Conservation (phyloP, 1,284 basidiomycete genomes). For the Trametes polyzona region DNA sequence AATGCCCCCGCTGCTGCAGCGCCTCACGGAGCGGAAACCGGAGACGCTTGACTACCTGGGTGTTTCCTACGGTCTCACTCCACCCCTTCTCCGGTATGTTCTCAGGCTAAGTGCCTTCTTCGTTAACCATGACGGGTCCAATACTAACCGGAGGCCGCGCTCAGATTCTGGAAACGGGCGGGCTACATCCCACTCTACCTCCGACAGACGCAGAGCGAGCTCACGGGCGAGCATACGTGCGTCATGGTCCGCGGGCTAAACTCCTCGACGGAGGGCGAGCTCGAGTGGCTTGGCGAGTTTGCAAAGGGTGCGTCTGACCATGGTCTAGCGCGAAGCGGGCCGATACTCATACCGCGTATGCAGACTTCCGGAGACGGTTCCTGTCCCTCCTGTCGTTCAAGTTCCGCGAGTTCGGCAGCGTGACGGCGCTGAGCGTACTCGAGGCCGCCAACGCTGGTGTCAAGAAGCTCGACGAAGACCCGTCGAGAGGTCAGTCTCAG, state of each 20-base stretch:
- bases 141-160: neutral
- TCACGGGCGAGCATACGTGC: conserved; percentile 97
- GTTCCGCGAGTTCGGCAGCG: conserved; percentile 91
- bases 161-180: conserved; percentile 93
- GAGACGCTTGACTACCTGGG: conserved; percentile 95
- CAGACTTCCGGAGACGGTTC: conserved; percentile 94
- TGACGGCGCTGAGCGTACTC: conserved; percentile 86
- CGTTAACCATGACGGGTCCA: neutral
- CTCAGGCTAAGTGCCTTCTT: neutral
- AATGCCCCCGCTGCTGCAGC: conserved; percentile 94
- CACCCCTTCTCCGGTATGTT: conserved; percentile 75
- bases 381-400: conserved; percentile 89
- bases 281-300: conserved; percentile 90
- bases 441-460: conserved; percentile 80
- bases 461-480: conserved; percentile 52
- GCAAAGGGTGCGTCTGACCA: conserved; percentile 67
- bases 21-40: conserved; percentile 89
- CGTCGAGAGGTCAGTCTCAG: conserved; percentile 45
- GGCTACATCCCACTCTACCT: conserved; percentile 93
- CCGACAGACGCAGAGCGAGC: conserved; percentile 91
- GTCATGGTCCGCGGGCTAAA: conserved; percentile 89
- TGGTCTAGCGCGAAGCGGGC: too few species aligned
- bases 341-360: neutral
- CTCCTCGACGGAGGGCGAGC: conserved; percentile 61
- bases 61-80: conserved; percentile 94